Evolutionary conservation across 805 yeast genomes (phyloP), one percentile per base, ranked within the genome.

Genomic region (Suhomyces canberraensis): DNA sequence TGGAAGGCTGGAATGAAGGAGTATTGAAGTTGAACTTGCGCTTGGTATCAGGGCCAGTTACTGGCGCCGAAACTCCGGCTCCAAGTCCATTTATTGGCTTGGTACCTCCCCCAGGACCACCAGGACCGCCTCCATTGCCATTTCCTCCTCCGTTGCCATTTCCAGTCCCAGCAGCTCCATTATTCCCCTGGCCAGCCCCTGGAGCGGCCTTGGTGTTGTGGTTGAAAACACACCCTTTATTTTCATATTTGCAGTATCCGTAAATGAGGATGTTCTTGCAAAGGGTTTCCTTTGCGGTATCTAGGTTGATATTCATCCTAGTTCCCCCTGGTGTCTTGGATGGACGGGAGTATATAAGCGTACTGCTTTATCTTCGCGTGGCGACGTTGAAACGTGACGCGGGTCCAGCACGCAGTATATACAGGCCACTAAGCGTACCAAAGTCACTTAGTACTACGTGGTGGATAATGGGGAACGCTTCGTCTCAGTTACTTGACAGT

Each of bases 231-330:
- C 96, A 88, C 8, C 95, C 95, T 51, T 86, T 87, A 47, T 84
- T 83, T 50, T 85, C 89, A 62, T 76, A 87, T 57, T 86, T 86
- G 67, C 96, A 88, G 51, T 75, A 86, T 3, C 96, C 96, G 64
- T 87, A 88, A 22, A 86, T 85, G 32, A 82, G 77, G 37, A 87
- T 80, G 51, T 88, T 88, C 56, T 89, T 75, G 62, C 96, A 88
- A 38, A 84, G 89, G 19, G 87, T 81, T 41, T 80, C 81, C 58
- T 76, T 81, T 5, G 90, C 89, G 55, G 76, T 64, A 29, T 76
- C 80, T 39, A 66, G 63, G 48, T 74, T 73, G 40, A 67, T 60
- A 40, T 54, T 54, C 59, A 54, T 54, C 30, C 25, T 35, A 15
- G 37, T n/a, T n/a, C n/a, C n/a, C n/a, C n/a, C n/a, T n/a, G n/a